Conservation (phyloP, 345 rosid genomes). For the Eucalyptus marginata region DNA sequence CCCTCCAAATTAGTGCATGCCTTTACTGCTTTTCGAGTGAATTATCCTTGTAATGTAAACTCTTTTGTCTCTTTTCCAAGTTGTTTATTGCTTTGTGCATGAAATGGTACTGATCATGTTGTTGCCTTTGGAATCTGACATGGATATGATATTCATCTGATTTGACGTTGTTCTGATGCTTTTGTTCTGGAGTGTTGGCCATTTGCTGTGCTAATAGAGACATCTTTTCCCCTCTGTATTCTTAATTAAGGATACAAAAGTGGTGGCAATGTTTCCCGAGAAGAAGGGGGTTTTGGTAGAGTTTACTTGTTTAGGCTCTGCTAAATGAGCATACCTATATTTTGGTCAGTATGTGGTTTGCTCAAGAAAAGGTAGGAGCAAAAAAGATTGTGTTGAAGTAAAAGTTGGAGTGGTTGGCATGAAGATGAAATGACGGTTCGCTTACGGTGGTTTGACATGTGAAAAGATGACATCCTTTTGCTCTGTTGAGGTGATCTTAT, state of each 20-base stretch:
- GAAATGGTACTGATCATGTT: background rate
- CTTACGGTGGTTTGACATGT: background rate
- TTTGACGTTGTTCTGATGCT: background rate
- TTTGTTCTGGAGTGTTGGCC: background rate
- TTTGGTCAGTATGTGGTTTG: background rate
- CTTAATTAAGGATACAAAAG: background rate
- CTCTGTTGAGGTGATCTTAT: background rate
- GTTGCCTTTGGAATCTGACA: background rate
- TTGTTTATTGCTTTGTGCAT: background rate
- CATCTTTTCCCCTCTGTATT: background rate
- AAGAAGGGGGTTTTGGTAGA: background rate
- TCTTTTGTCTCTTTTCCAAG: background rate
- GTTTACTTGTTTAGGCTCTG: background rate
- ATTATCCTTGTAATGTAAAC: background rate
- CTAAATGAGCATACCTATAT: background rate
- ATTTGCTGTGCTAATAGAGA: background rate
- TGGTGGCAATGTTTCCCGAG: background rate
- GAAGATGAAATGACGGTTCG: background rate
- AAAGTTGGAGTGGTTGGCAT: background rate
- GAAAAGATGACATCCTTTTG: background rate
- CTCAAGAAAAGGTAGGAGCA: background rate
- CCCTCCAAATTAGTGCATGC: background rate
- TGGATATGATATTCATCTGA: background rate
- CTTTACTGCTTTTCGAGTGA: background rate
- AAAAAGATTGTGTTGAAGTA: background rate